phyloP scores from a whole-genome alignment of 2,329 filamentous ascomycete genomes.

The Paraphoma sp. region DNA sequence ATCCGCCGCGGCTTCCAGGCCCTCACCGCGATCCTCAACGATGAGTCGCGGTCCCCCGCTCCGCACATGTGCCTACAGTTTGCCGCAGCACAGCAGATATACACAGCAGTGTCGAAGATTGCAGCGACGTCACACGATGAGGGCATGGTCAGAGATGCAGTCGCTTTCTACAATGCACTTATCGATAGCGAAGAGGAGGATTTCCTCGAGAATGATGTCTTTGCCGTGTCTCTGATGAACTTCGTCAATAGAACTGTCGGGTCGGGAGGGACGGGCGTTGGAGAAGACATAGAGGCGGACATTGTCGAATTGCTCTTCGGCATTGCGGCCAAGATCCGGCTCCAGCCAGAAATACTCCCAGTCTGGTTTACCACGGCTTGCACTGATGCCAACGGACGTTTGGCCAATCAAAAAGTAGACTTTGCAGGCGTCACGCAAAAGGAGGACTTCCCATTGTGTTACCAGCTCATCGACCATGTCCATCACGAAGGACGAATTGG shows the following conservation, averaged over 20 bases:
- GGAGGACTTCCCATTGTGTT: conserved; percentile 94
- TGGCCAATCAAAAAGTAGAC: conserved; percentile 63
- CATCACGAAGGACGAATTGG: conserved; percentile 94
- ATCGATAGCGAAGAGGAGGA: conserved; percentile 97
- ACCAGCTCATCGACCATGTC: conserved; percentile 94
- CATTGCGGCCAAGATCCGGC: conserved; percentile 92
- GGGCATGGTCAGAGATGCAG: conserved; percentile 82
- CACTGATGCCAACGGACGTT: conserved; percentile 48
- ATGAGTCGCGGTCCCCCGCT: conserved; percentile 85
- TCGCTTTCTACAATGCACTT: conserved; percentile 86
- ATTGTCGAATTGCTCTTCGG: conserved; percentile 95
- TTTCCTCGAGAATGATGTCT: conserved; percentile 84
- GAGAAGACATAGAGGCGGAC: conserved; percentile 82
- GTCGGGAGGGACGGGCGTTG: conserved; percentile 73
- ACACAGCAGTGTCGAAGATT: conserved; percentile 87
- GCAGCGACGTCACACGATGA: conserved; percentile 85
- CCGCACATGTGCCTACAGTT: conserved; percentile 93
- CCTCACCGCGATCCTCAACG: conserved; percentile 74
- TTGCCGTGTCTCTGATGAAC: conserved; percentile 86
- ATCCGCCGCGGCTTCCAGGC: conserved; percentile 63
- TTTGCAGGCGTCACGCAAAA: conserved; percentile 86
- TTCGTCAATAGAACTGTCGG: conserved; percentile 81
- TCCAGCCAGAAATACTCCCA: conserved; percentile 84
- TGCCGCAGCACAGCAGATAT: conserved; percentile 85
- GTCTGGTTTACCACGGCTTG: conserved; percentile 80